Conservation (phyloP, 345 rosid species). For the Crucihimalaya himalaica region DNA sequence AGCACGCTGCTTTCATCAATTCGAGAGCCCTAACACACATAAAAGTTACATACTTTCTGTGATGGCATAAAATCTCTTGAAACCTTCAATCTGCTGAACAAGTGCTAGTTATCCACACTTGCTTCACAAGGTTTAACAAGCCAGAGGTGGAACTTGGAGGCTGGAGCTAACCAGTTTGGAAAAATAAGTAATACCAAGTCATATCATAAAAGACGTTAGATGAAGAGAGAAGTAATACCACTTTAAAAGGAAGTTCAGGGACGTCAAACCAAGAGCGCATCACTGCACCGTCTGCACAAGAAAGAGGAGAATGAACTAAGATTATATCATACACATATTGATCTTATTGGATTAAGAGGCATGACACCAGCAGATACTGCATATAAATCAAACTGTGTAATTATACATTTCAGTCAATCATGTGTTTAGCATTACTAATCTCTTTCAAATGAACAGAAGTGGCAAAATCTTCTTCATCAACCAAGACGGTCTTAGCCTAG, state of each 20-base stretch:
- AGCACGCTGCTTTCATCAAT: constrained; percentile 63
- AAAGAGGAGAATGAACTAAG: no score
- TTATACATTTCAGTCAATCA: background rate
- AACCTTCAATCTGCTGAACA: background rate
- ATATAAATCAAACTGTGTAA: background rate
- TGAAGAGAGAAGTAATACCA: constrained; percentile 42
- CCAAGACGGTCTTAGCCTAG: background rate
- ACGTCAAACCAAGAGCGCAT: constrained; percentile 93
- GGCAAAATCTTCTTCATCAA: background rate
- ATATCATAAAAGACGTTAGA: background rate
- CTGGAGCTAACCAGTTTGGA: background rate
- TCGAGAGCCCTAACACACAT: constrained; percentile 57
- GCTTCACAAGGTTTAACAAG: background rate
- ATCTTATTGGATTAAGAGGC: background rate
- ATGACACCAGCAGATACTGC: background rate
- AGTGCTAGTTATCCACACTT: background rate
- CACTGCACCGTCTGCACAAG: constrained; percentile 60
- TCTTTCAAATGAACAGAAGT: background rate
- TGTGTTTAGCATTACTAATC: background rate
- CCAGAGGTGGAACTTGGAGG: background rate
- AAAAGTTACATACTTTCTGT: constrained; percentile 1
- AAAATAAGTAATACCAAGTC: background rate
- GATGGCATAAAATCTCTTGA: background rate
- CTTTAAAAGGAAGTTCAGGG: constrained; percentile 70
- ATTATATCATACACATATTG: no score